Conservation (phyloP, 176 grass and related monocot species). For the Coix lacrymajobi region DNA sequence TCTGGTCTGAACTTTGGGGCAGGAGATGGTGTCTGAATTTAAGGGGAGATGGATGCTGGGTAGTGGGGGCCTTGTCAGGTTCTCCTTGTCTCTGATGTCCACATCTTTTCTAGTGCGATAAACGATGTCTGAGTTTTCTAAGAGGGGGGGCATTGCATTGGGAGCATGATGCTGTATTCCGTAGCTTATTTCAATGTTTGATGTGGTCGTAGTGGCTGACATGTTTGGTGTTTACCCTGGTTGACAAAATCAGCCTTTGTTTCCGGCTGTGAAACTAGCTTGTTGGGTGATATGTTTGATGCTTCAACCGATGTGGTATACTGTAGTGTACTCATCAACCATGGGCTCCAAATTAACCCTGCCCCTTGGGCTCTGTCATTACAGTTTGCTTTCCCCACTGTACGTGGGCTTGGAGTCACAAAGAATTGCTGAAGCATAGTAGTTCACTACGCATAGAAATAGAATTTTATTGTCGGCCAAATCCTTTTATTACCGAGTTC, state of each 20-base stretch:
- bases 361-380: too few relatives aligned
- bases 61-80: conserved; percentile 36
- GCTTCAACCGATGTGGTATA: not conserved
- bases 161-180: not conserved
- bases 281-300: conserved; percentile 15
- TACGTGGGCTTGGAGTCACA: not conserved
- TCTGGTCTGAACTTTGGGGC: conserved; percentile 15
- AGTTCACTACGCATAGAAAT: not conserved
- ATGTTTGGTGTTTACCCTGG: conserved; percentile 38
- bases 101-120: conserved; percentile 33
- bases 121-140: conserved; percentile 50
- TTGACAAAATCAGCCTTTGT: conserved; percentile 15
- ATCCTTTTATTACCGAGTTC: not conserved
- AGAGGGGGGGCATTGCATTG: not conserved
- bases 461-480: not conserved
- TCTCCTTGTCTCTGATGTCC: conserved; percentile 20
- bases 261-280: not conserved
- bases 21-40: conserved; percentile 35
- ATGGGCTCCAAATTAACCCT: not conserved
- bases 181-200: conserved; percentile 50
- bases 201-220: conserved; percentile 43
- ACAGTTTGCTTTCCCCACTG: too few relatives aligned
- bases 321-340: conserved; percentile 4
- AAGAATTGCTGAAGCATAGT: not conserved
- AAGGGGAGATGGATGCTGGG: conserved; percentile 15